Evolutionary conservation across 192 early-diverging fungal genomes (phyloP), one percentile per base, ranked within the genome.

Genomic region (Phycomyces blakesleeanus): DNA sequence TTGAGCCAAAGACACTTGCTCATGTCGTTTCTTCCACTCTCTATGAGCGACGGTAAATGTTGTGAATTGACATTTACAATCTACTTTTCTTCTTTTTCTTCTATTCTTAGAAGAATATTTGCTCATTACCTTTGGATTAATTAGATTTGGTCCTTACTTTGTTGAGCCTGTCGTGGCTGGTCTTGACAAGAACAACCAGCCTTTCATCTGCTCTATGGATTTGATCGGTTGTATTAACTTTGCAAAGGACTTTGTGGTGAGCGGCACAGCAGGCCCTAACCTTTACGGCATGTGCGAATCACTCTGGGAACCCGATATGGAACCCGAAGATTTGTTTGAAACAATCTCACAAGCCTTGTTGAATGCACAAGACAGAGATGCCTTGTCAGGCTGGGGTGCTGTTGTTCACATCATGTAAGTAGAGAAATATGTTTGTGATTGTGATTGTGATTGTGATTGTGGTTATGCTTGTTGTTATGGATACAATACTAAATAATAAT

Each of bases 261-360:
- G 82, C 55, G 97, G 97, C 68, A 97, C 94, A 9, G 88, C 97
- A 16, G 70, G 71, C 21, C 77, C 87, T 29, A 90, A 91, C 62
- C 80, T 99, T 63, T 98, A 91, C 63, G 97, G 97, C 67, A 95
- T 94, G 87, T 95, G 93, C 69, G 97, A 99, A 77, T 82, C 86
- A 21, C 83, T 99, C 56, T 99, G 95, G 95, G 95, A 98, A 76
- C 93, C 95, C 49, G 86, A 98, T 81, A 83, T 99, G 64, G 95
- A 89, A 65, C 95, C 97, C 12, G 95, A 98, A 61, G 95, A 95
- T 67, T 79, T 99, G 55, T 99, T 99, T 68, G 96, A 98, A 80
- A 93, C 91, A 55, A 92, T 97, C 42, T 94, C 92, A 8, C 97
- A 99, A 71, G 83, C 96, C 7, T 75, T 99, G 51, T 78, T 99